Evolutionary conservation across 2,329 filamentous ascomycete species (phyloP).

Genomic region (Parastagonospora nodorum): DNA sequence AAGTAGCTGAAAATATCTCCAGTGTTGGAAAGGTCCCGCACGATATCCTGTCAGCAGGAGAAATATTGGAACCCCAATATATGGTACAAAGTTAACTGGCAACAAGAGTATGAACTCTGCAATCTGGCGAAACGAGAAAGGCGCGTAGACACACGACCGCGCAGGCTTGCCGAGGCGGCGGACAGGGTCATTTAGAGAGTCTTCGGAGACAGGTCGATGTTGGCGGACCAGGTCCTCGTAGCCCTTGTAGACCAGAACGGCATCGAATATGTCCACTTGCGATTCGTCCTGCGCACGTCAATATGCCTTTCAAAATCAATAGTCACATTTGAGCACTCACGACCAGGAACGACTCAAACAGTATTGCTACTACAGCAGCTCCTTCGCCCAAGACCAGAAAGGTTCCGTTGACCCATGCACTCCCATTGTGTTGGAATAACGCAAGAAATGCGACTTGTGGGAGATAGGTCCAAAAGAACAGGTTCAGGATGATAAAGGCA

Average conservation of each 20-base stretch:
- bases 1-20: constrained; percentile 83
- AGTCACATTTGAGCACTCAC: constrained; percentile 11
- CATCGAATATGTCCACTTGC: constrained; percentile 75
- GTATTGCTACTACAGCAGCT: constrained; percentile 64
- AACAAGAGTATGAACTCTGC: constrained; percentile 72
- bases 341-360: constrained; percentile 59
- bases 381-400: constrained; percentile 78
- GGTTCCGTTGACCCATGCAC: constrained; percentile 87
- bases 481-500: constrained; percentile 77
- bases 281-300: constrained; percentile 63
- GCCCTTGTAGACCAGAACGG: constrained; percentile 77
- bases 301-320: not conserved
- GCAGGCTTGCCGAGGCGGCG: constrained; percentile 84
- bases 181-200: constrained; percentile 70
- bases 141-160: constrained; percentile 75
- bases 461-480: constrained; percentile 87
- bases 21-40: constrained; percentile 86
- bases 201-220: constrained; percentile 64
- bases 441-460: constrained; percentile 88
- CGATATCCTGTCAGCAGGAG: constrained; percentile 86
- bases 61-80: constrained; percentile 82
- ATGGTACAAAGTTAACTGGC: constrained; percentile 84
- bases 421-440: constrained; percentile 78
- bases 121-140: constrained; percentile 91
- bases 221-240: constrained; percentile 60